Evolutionary conservation across 106 monocot species (phyloP).

Genomic region (Dendrobium catenatum): DNA sequence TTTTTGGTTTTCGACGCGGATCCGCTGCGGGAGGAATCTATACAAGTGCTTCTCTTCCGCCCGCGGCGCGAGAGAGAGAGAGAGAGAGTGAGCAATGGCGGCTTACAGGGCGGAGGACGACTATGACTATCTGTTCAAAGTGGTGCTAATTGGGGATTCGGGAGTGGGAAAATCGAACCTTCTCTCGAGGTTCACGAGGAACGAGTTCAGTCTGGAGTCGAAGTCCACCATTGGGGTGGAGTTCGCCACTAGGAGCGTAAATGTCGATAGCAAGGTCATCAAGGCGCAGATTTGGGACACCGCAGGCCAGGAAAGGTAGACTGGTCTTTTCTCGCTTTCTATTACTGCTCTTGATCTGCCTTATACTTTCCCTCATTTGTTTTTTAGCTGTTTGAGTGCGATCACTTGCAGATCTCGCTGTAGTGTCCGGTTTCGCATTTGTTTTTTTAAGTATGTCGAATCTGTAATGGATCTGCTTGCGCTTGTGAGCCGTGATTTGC

Average conservation of each 20-base stretch:
- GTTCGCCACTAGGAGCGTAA: slow-evolving; percentile 12
- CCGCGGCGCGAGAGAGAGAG: slow-evolving; percentile 5
- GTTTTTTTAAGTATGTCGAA: neutral
- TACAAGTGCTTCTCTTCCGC: neutral
- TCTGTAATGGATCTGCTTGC: too few relatives aligned
- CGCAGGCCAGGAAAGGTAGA: slow-evolving; percentile 20
- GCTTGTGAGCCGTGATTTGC: too few relatives aligned
- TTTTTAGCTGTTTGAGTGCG: neutral
- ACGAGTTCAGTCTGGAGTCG: slow-evolving; percentile 15
- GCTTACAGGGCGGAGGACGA: slow-evolving; percentile 16
- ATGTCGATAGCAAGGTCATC: slow-evolving; percentile 9
- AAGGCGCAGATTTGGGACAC: slow-evolving; percentile 69
- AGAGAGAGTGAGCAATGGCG: neutral
- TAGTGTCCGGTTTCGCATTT: neutral
- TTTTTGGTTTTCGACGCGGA: neutral
- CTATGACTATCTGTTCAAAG: slow-evolving; percentile 14
- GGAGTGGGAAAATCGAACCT: slow-evolving; percentile 57
- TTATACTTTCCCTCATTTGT: neutral
- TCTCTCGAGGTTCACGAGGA: slow-evolving; percentile 26
- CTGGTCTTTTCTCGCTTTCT: neutral
- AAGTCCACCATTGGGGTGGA: slow-evolving; percentile 14
- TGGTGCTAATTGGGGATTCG: slow-evolving; percentile 13
- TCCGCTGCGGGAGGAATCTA: slow-evolving; percentile 1
- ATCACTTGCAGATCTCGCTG: neutral
- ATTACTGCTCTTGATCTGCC: too few relatives aligned